Evolutionary conservation across 2,329 filamentous ascomycete species (phyloP), one percentile per base, ranked within the genome.

Genomic region (Aaosphaeria pasadenensis): DNA sequence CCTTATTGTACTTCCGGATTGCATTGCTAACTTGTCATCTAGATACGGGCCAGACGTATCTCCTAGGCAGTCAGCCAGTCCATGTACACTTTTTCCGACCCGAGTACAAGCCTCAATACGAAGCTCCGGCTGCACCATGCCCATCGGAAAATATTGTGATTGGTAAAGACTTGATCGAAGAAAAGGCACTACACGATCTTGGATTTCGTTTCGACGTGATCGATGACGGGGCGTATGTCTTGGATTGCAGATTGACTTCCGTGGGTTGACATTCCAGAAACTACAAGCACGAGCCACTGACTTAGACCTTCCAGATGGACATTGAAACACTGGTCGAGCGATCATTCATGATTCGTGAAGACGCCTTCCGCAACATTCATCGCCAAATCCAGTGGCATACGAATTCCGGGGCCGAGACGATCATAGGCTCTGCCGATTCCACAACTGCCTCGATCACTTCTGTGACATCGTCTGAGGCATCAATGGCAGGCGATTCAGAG

Each of bases 41-140:
- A 58, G 55, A 53, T 29, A 31, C 30, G 7, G 55, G 57, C 4
- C 54, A 55, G 11, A 63, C 57, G 2, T 52, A 57, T 46, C 61
- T 55, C 42, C 40, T 57, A 7, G 57, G 58, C 7, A 44, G 42
- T n/a, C 46, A 60, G 35, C 52, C 58, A 7, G 24, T 63, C 0
- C 58, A 63, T 33, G 51, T 59, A 2, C 50, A 59, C 35, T 59
- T 63, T 43, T 62, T 63, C 41, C 39, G 43, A 6, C 54, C 56
- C 1, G 47, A 55, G 30, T 63, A 59, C 45, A 45, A 48, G 38
- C 58, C 57, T 4, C 58, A 62, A 42, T 51, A 58, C 17, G 39
- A 30, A 3, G 36, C 48, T 0, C 38, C 46, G 3, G 11, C 33
- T 3, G 30, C n/a, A 28, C 13, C 42, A 5, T 36, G 48, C 9